A percentile compares a stretch with the other conserved stretches of the same genome.
Conservation (phyloP, 768 basidiomycete genomes). For the Candolleomyces efflorescens region DNA sequence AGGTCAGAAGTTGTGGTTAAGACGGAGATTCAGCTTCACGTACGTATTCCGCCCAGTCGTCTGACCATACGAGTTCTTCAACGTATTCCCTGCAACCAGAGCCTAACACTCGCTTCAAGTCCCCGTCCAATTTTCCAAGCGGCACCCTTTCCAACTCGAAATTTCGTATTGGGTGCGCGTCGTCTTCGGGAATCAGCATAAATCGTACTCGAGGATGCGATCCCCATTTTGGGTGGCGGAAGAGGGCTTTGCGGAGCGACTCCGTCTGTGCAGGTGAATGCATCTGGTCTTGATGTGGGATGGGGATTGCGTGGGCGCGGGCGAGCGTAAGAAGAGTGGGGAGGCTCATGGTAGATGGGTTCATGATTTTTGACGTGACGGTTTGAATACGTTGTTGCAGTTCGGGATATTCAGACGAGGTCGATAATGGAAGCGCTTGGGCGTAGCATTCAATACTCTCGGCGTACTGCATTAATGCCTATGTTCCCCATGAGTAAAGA, state of each 20-base stretch:
- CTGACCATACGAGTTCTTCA: conserved; percentile 14
- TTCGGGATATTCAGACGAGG: conserved; percentile 2
- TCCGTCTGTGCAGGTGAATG: conserved; percentile 7
- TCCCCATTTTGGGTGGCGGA: conserved; percentile 15
- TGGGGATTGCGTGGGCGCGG: conserved; percentile 17
- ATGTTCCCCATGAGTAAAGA: neutral
- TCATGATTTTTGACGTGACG: conserved; percentile 14
- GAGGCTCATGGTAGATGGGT: conserved; percentile 13
- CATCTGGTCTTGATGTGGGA: conserved; percentile 8
- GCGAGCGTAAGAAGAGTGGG: conserved; percentile 15
- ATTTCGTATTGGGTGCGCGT: conserved; percentile 11
- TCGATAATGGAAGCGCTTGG: conserved; percentile 4
- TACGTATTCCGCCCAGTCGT: conserved; percentile 17
- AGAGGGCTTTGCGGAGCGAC: conserved; percentile 12
- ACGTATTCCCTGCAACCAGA: conserved; percentile 4
- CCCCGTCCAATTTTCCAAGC: conserved; percentile 1
- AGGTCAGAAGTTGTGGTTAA: neutral
- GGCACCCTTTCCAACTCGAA: conserved; percentile 9
- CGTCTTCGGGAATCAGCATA: conserved; percentile 13
- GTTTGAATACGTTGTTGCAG: conserved; percentile 8
- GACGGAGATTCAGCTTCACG: neutral
- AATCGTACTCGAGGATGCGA: conserved; percentile 12
- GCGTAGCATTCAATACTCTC: conserved; percentile 20
- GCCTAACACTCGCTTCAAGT: conserved; percentile 11
- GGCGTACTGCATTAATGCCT: conserved; percentile 15